A percentile compares a stretch with the other conserved stretches of the same genome.
These are phyloP conservation scores for Iris macrosiphon DNA, from an alignment of 106 monocot genomes.

Conservation along the genomic window DNA sequence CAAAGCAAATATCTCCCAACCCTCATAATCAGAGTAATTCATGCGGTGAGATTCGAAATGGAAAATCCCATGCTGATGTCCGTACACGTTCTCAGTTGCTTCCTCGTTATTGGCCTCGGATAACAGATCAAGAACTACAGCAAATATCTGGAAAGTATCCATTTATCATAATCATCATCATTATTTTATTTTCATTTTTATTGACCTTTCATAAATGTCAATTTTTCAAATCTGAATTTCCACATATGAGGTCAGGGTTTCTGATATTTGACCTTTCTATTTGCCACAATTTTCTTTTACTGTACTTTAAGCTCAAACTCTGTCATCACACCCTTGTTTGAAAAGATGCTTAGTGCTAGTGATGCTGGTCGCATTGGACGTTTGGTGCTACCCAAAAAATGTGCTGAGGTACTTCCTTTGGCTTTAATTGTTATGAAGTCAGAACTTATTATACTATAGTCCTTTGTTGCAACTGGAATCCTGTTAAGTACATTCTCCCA, in stretches of 20 bases:
- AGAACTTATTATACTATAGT: too few relatives aligned
- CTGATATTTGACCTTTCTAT: conserved; percentile 11
- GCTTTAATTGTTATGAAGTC: too few relatives aligned
- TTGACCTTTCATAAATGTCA: neutral
- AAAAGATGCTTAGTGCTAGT: conserved; percentile 94
- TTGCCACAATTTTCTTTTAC: conserved; percentile 35
- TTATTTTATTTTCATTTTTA: neutral
- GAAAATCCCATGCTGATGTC: conserved; percentile 45
- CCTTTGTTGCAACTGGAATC: too few relatives aligned
- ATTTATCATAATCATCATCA: neutral
- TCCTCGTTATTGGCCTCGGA: conserved; percentile 79
- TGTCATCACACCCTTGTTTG: conserved; percentile 82
- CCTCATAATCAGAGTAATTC: conserved; percentile 11
- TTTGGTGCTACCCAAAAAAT: conserved; percentile 86
- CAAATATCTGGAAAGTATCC: conserved; percentile 92
- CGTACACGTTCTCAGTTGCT: conserved; percentile 42
- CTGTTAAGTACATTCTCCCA: too few relatives aligned
- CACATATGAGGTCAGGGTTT: too few relatives aligned
- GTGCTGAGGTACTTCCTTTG: conserved; percentile 65
- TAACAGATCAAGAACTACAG: conserved; percentile 72
- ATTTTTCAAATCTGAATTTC: neutral
- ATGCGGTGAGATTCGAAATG: conserved; percentile 30
- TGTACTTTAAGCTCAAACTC: conserved; percentile 50
- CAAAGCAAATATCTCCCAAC: conserved; percentile 24
- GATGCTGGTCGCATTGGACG: conserved; percentile 96